Conservation (phyloP, 805 yeast genomes). For the Myxozyma geophila region DNA sequence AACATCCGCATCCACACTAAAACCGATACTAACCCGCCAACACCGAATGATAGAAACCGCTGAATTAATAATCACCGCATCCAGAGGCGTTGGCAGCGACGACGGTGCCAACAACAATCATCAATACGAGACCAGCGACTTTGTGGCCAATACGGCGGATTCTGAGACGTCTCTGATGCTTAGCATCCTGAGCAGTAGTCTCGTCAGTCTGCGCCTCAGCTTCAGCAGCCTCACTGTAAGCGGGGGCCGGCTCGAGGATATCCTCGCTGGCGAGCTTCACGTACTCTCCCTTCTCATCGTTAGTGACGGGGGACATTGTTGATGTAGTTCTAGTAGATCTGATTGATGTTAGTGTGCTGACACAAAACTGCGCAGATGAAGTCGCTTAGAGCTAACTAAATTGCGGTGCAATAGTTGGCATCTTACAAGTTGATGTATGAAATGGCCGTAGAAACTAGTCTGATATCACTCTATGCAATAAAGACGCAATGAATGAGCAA, state of each 20-base stretch:
- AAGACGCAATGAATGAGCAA: too few relatives aligned
- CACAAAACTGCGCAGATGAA: not conserved
- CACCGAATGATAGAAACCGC: not conserved
- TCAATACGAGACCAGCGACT: not conserved
- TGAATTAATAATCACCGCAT: not conserved
- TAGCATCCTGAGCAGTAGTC: too few relatives aligned
- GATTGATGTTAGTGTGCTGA: not conserved
- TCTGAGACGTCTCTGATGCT: not conserved
- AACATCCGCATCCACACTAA: too few relatives aligned
- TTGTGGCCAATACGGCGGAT: not conserved
- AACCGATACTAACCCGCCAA: not conserved
- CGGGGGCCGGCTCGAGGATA: not conserved
- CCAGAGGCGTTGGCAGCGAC: not conserved
- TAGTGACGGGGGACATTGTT: not conserved
- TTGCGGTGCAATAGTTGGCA: not conserved
- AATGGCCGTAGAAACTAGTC: too few relatives aligned
- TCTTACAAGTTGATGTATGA: too few relatives aligned
- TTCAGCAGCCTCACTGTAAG: conserved; percentile 11
- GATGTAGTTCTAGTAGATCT: not conserved
- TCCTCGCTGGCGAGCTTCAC: conserved; percentile 3
- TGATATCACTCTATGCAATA: too few relatives aligned
- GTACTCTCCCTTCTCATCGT: conserved; percentile 3
- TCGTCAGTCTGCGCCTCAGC: conserved; percentile 2
- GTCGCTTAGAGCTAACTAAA: not conserved
- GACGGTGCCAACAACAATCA: not conserved